phyloP scores from a whole-genome alignment of 2,329 filamentous ascomycete genomes.

The Aspergillus sp. region DNA sequence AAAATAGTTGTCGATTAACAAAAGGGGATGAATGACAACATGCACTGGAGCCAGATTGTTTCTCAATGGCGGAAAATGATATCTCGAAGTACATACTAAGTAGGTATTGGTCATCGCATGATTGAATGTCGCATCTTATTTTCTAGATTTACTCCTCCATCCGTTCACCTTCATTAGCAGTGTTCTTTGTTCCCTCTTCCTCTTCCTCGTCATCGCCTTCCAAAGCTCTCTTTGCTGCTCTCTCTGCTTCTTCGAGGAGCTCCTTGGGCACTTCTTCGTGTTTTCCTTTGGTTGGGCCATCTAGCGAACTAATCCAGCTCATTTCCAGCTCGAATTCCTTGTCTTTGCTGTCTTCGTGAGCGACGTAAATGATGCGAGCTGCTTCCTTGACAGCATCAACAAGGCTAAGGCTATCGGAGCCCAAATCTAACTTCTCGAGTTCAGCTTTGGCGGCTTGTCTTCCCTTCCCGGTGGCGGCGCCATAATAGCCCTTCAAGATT shows the following conservation, averaged over 20 bases:
- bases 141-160: conserved; percentile 71
- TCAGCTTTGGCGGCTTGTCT: conserved; percentile 96
- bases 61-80: neutral
- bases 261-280: conserved; percentile 93
- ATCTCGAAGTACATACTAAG: no score
- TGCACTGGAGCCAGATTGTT: neutral
- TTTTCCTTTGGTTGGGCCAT: conserved; percentile 85
- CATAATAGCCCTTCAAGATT: conserved; percentile 73
- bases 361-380: conserved; percentile 92
- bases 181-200: conserved; percentile 59
- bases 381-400: conserved; percentile 92
- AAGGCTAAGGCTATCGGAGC: conserved; percentile 69
- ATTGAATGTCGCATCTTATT: no score
- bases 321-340: conserved; percentile 99
- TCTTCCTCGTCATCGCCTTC: conserved; percentile 81
- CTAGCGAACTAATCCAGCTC: conserved; percentile 87
- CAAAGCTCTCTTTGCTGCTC: conserved; percentile 82
- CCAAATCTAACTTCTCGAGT: conserved; percentile 92
- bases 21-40: neutral
- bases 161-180: conserved; percentile 63
- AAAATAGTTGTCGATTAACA: neutral
- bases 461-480: conserved; percentile 94
- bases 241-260: conserved; percentile 85
- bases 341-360: conserved; percentile 98
- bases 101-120: no score